Percentiles rank a stretch among this genome's conserved stretches.
Evolutionary conservation across 1,284 basidiomycete species (phyloP).

Genomic region (Earliella scabrosa): DNA sequence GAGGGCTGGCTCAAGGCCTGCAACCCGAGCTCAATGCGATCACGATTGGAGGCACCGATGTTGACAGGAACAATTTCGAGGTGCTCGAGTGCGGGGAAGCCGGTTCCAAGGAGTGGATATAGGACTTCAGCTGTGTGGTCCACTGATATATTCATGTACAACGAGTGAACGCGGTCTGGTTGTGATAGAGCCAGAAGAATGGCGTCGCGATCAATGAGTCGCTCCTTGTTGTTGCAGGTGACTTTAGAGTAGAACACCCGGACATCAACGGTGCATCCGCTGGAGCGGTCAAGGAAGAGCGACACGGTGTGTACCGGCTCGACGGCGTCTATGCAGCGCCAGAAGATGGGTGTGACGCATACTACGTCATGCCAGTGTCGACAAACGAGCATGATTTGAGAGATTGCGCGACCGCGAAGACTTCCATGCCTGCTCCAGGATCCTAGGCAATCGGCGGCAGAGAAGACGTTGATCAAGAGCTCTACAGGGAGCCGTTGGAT

Average conservation of each 20-base stretch:
- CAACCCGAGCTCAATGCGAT: neutral
- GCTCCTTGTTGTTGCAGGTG: neutral
- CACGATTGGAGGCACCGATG: neutral
- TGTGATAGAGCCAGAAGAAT: slow-evolving; percentile 3
- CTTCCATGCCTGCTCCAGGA: neutral
- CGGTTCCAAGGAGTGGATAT: neutral
- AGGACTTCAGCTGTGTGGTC: neutral
- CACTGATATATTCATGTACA: neutral
- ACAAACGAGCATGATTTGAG: slow-evolving; percentile 6
- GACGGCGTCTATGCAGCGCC: slow-evolving; percentile 6
- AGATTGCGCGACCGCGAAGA: neutral
- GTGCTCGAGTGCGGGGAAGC: slow-evolving; percentile 3
- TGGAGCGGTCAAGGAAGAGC: neutral
- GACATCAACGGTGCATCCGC: slow-evolving; percentile 9
- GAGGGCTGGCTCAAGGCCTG: neutral
- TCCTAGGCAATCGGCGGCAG: neutral
- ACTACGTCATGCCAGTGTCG: neutral
- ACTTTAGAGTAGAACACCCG: neutral
- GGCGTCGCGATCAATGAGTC: neutral
- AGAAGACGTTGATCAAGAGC: neutral
- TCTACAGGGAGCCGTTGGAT: neutral
- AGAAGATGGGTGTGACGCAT: slow-evolving; percentile 1
- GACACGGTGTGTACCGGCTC: neutral
- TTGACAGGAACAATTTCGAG: slow-evolving; percentile 1
- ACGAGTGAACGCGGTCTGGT: slow-evolving; percentile 3